Evolutionary conservation across 345 rosid genomes (phyloP), one percentile per base, ranked within the genome.

Genomic region (Gossypium thurberi): DNA sequence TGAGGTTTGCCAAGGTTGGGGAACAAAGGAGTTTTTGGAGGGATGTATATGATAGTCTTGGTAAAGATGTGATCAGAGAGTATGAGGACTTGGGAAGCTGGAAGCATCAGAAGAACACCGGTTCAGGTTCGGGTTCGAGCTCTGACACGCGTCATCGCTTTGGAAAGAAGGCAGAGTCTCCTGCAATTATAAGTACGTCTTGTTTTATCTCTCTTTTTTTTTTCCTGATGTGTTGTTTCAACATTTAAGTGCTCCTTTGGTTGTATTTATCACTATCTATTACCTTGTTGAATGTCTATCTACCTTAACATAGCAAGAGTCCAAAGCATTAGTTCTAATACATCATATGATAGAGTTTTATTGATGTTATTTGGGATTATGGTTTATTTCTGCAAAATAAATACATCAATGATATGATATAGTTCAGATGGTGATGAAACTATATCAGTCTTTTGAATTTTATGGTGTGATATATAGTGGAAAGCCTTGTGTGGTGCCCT

Each of bases 11-110:
- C 26, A 75, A 88, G 62, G 53, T 83, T 79, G 84, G 28, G 14
- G 83, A 81, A 60, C 99, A 95, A 83, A 58, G 77, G 70, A 84
- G 82, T 57, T 44, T 89, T 57, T 95, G 99, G 99, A 80, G 72
- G 78, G 75, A 77, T 71, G 68, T 86, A 51, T 86, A 84, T 72
- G 68, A 79, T 67, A 83, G 79, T 62, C 96, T 95, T 46, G 86
- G 84, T 53, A 73, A 84, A 69, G 83, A 64, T 47, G 87, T 82
- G 71, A 78, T 78, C 14, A 69, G 57, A 70, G 94, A 85, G 82
- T 95, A 90, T 70, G 82, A 83, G 62, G 81, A 78, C 65, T 80
- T 92, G 76, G 80, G 71, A 37, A 48, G 74, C 75, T 70, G 73
- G 37, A 89, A 85, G 85, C 80, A 65, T 76, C 84, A 76, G 73